Percentiles rank a stretch among this genome's conserved stretches.
These are phyloP conservation scores for Blepharisma japonicum DNA, from an alignment of 73 alveolate genomes.

Conservation along the genomic window DNA sequence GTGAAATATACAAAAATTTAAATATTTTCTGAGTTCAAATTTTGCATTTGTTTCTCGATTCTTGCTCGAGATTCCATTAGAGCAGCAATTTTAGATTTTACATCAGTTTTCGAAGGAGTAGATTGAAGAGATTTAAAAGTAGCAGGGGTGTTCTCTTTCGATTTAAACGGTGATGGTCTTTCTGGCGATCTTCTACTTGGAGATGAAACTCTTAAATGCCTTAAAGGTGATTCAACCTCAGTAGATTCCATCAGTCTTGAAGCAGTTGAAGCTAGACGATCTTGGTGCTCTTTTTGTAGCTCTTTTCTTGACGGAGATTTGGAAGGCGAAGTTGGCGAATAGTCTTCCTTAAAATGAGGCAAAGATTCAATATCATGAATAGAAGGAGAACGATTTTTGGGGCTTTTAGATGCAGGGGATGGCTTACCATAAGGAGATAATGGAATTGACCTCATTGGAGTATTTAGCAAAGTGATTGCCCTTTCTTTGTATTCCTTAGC, in stretches of 20 bases:
- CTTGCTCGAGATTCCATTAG: conserved; percentile 17
- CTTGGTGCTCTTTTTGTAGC: neutral
- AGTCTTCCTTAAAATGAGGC: too few relatives aligned
- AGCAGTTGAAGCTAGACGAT: neutral
- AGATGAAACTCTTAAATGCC: neutral
- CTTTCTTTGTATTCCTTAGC: conserved; percentile 15
- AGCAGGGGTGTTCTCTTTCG: neutral
- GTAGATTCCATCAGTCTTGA: conserved; percentile 15
- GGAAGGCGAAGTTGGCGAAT: too few relatives aligned
- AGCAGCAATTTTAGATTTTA: neutral
- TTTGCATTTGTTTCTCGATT: neutral
- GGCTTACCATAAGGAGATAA: neutral
- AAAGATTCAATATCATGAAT: too few relatives aligned
- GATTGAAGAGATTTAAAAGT: neutral
- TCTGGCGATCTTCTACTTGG: conserved; percentile 14
- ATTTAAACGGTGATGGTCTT: conserved; percentile 11
- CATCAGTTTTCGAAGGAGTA: neutral
- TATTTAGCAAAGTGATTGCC: neutral
- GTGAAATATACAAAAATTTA: neutral
- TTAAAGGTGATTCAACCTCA: neutral
- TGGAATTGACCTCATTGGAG: neutral
- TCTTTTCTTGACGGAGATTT: too few relatives aligned
- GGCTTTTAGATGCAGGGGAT: neutral
- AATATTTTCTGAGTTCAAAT: neutral
- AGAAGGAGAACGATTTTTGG: neutral